A percentile compares a stretch with the other conserved stretches of the same genome.
Evolutionary conservation across 1,139 yeast species (phyloP).

Genomic region (Scheffersomyces stambukii): DNA sequence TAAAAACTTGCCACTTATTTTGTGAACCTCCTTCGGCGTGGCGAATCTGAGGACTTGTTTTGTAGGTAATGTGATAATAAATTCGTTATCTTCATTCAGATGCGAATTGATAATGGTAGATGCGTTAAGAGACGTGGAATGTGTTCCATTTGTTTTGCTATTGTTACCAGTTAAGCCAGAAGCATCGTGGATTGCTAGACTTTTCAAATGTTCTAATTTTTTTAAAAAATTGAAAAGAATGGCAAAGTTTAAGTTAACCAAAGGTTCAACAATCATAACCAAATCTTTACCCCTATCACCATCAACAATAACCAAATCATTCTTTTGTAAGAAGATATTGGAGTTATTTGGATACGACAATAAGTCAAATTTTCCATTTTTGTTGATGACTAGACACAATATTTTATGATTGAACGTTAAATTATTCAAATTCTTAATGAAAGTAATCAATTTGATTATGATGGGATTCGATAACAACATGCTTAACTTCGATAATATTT

Average conservation of each 20-base stretch:
- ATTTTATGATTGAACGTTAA: slow-evolving; percentile 40
- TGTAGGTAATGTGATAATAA: slow-evolving; percentile 44
- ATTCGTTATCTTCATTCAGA: slow-evolving; percentile 42
- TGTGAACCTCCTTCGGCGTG: slow-evolving; percentile 44
- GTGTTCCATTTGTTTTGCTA: slow-evolving; percentile 32
- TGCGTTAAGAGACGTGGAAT: slow-evolving; percentile 35
- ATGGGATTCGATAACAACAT: slow-evolving; percentile 25
- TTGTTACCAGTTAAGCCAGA: no score
- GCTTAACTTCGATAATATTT: slow-evolving; percentile 36
- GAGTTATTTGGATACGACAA: slow-evolving; percentile 42
- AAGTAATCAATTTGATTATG: slow-evolving; percentile 32
- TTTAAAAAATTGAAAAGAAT: slow-evolving; percentile 74
- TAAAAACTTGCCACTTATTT: slow-evolving; percentile 39
- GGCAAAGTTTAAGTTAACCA: slow-evolving; percentile 49
- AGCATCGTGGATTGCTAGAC: slow-evolving; percentile 52
- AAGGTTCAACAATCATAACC: slow-evolving; percentile 47
- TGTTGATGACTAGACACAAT: slow-evolving; percentile 48
- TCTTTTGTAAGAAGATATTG: slow-evolving; percentile 46
- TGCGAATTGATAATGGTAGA: slow-evolving; percentile 38
- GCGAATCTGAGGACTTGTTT: slow-evolving; percentile 49
- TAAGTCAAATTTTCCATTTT: slow-evolving; percentile 55
- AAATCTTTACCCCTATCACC: slow-evolving; percentile 50
- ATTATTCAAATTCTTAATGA: slow-evolving; percentile 40
- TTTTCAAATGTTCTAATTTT: slow-evolving; percentile 73
- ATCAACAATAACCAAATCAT: slow-evolving; percentile 46